Percentiles rank a stretch among this genome's conserved stretches.
These are phyloP conservation scores for Hypsizygus ulmarius DNA, from an alignment of 1,284 basidiomycete genomes.

Conservation along the genomic window DNA sequence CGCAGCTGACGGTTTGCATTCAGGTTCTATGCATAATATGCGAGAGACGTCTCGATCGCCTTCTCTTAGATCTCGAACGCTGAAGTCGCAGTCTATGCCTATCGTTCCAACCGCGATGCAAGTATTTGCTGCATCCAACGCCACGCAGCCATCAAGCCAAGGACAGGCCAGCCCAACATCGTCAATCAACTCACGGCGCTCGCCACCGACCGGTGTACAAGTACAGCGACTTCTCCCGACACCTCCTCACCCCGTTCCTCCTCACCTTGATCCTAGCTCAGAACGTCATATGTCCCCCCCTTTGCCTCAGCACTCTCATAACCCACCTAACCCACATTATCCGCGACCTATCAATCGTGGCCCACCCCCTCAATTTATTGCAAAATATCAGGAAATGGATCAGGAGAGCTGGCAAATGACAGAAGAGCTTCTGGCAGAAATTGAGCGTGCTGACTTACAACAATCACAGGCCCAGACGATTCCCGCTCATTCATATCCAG, in stretches of 20 bases:
- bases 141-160: constrained; percentile 30
- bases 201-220: constrained; percentile 34
- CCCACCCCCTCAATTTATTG: constrained; percentile 53
- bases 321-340: constrained; percentile 42
- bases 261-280: constrained; percentile 26
- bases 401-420: constrained; percentile 62
- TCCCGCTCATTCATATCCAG: constrained; percentile 20
- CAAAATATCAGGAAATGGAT: constrained; percentile 47
- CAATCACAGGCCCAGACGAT: constrained; percentile 38
- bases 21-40: constrained; percentile 43
- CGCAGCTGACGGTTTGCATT: constrained; percentile 16
- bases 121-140: constrained; percentile 36
- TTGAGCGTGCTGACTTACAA: constrained; percentile 56
- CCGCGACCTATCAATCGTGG: constrained; percentile 57
- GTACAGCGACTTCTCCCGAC: constrained; percentile 54
- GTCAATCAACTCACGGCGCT: constrained; percentile 31
- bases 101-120: constrained; percentile 55
- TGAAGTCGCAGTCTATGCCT: constrained; percentile 62
- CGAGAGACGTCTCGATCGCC: constrained; percentile 71
- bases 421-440: constrained; percentile 64
- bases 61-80: constrained; percentile 51
- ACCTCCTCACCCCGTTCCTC: constrained; percentile 44
- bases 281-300: constrained; percentile 42
- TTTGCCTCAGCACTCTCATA: constrained; percentile 34
- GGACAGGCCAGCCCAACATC: constrained; percentile 37